Evolutionary conservation across 2,329 filamentous ascomycete species (phyloP).

Genomic region (Botrytis deweyae): DNA sequence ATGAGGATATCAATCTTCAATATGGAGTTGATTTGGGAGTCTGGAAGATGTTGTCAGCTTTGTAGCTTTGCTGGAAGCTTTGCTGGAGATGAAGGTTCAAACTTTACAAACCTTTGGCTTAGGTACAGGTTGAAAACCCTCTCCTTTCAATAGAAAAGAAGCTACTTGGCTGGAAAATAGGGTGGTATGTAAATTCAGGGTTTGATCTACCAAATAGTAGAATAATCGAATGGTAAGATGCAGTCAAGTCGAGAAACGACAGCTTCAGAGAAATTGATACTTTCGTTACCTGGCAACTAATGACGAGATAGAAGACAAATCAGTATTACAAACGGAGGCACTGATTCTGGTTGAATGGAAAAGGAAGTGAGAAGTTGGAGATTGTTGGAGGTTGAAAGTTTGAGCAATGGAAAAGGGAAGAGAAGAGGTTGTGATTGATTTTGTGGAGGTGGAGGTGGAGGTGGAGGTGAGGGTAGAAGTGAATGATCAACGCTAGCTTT

Average conservation of each 20-base stretch:
- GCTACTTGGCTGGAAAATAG: background rate
- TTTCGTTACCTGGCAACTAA: background rate
- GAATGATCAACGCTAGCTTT: background rate
- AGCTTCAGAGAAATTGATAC: background rate
- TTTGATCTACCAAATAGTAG: background rate
- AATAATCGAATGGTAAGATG: background rate
- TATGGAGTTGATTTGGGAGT: background rate
- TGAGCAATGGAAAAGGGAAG: background rate
- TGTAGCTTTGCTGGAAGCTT: background rate
- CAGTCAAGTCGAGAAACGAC: background rate
- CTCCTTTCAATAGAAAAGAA: background rate
- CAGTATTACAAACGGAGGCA: background rate
- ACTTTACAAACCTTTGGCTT: background rate
- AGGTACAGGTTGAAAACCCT: background rate
- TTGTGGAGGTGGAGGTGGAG: background rate
- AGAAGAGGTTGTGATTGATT: background rate
- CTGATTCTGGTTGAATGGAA: background rate
- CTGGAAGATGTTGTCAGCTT: background rate
- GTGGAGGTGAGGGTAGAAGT: background rate
- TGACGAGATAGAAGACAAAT: background rate
- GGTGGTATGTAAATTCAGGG: no score
- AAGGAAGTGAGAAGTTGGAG: background rate
- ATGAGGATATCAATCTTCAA: background rate
- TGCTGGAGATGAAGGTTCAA: background rate
- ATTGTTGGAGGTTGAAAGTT: background rate